Evolutionary conservation across 371 early-diverging fungal genomes (phyloP), one percentile per base, ranked within the genome.

Genomic region (Amoeboaphelidium occidentale): DNA sequence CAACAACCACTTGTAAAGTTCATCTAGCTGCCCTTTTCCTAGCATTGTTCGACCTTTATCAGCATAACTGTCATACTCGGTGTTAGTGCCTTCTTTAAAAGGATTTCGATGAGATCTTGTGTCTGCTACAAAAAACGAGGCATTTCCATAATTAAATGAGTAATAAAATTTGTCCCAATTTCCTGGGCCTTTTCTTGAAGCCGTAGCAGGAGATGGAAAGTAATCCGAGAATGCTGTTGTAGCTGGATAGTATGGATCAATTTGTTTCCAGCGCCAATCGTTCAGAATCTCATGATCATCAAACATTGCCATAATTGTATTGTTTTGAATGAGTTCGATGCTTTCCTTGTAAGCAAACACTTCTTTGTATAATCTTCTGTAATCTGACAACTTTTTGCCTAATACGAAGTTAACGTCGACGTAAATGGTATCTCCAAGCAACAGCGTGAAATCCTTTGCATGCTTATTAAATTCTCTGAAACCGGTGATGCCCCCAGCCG

Each of bases 341-440:
- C 63, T 45, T 13, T 62, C 56, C 25, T 46, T 48, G 21, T 63
- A 55, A 27, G 47, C 43, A 46, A 64, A 65, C 27, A 67, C 63
- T 28, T 65, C 63, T 46, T 68, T 58, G 48, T 67, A 67, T 20
- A 67, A 55, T 6, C 63, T 51, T 24, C 69, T 58, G 46, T 68
- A 67, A 51, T 59, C 55, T 12, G 56, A 61, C 17, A 54, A 14
- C 20, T 23, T 27, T 3, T 61, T 25, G 21, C 68, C 69, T 50
- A 59, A 60, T 47, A 59, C 59, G 26, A 55, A 47, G 21, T 67
- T 67, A 45, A 62, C 28, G 43, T 67, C 68, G 41, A 68, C 61
- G 54, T 67, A 67, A 54, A 67, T 58, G 53, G 66, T 67, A 54
- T 67, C 68, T 50, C 68, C 68, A n/a, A n/a, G n/a, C n/a, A n/a